A percentile compares a stretch with the other conserved stretches of the same genome.
Conservation (phyloP, 352 stramenopile species). For the Phytophthora rubi region DNA sequence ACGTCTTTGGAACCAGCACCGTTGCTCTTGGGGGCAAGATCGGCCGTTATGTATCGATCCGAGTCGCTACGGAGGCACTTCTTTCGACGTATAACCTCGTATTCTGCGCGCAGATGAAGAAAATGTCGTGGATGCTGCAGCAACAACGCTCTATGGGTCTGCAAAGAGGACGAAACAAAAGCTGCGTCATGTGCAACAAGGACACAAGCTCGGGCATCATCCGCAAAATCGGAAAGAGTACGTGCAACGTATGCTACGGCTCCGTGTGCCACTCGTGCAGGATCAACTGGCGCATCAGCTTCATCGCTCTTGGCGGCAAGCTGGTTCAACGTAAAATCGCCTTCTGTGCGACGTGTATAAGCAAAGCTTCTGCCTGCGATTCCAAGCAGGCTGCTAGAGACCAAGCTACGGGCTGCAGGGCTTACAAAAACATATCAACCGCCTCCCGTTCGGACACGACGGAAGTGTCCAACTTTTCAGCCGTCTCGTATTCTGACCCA, state of each 20-base stretch:
- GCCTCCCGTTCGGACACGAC: conserved; percentile 4
- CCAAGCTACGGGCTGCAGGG: conserved; percentile 3
- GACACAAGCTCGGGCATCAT: conserved; percentile 10
- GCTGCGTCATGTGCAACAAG: conserved; percentile 23
- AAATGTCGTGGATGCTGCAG: conserved; percentile 25
- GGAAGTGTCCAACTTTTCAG: conserved; percentile 4
- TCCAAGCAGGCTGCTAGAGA: conserved; percentile 9
- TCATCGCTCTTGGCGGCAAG: conserved; percentile 19
- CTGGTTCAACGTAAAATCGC: conserved; percentile 28
- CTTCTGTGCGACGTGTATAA: conserved; percentile 40
- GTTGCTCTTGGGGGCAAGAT: conserved; percentile 28
- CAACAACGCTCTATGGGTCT: conserved; percentile 20
- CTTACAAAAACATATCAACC: background rate
- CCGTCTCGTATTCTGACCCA: background rate
- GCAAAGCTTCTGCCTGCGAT: conserved; percentile 11
- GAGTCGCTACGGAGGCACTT: conserved; percentile 1
- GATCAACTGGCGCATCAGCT: conserved; percentile 33
- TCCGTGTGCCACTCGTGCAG: conserved; percentile 28
- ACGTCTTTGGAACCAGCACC: conserved; percentile 46
- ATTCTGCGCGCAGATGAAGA: conserved; percentile 41
- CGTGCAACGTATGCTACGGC: conserved; percentile 29
- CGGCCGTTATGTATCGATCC: background rate
- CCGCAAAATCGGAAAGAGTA: conserved; percentile 20
- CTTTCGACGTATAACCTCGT: conserved; percentile 31
- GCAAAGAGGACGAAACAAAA: conserved; percentile 9